Percentiles rank a stretch among this genome's conserved stretches.
Evolutionary conservation across 257 asterid genomes (phyloP).

Genomic region (Scutellaria minor): DNA sequence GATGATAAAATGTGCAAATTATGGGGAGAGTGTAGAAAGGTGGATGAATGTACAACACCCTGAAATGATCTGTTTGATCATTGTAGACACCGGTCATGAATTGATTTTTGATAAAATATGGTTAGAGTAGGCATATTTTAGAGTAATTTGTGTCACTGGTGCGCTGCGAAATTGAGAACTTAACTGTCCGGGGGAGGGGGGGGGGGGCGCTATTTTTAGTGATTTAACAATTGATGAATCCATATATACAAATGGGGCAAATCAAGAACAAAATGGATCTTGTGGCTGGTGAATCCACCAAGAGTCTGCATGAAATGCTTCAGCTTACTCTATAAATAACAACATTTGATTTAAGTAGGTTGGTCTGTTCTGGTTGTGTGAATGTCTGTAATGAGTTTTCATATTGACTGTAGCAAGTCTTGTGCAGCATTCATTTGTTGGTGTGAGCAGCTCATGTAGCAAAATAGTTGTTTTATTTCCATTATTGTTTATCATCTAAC

Average conservation of each 20-base stretch:
- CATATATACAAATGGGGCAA: neutral
- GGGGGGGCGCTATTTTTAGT: neutral
- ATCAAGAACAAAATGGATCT: neutral
- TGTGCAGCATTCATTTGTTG: neutral
- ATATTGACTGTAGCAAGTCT: neutral
- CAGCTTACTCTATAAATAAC: neutral
- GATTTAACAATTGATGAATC: neutral
- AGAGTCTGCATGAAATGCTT: slow-evolving; percentile 8
- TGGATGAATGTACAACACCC: slow-evolving; percentile 14
- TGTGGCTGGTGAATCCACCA: neutral
- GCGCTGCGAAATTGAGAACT: neutral
- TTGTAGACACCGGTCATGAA: neutral
- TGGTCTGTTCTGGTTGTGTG: slow-evolving; percentile 4
- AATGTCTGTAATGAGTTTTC: neutral
- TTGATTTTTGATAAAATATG: neutral
- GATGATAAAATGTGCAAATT: slow-evolving; percentile 15
- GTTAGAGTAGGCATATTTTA: neutral
- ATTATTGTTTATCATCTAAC: neutral
- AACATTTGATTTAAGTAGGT: neutral
- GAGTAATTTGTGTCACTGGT: neutral
- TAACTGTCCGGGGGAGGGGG: neutral
- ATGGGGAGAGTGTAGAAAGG: slow-evolving; percentile 5
- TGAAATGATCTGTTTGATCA: slow-evolving; percentile 23
- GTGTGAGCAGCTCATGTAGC: neutral
- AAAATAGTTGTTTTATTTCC: neutral